These are phyloP conservation scores for Mycena filopes DNA, from an alignment of 768 basidiomycete genomes.

Conservation along the genomic window DNA sequence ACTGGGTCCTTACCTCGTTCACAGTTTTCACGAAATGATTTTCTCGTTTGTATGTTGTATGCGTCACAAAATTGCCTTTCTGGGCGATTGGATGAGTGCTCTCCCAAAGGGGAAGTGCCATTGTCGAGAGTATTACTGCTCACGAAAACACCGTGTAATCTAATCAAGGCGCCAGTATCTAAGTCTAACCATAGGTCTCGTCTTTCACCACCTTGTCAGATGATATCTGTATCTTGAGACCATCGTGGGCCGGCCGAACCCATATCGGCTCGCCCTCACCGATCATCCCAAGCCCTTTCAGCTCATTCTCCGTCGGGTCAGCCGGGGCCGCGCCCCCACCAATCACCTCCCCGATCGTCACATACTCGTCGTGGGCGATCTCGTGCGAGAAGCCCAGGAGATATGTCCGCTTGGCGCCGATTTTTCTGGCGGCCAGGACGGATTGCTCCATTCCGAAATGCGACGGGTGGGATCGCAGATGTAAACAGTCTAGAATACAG, in stretches of 20 bases:
- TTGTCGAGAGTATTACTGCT: too few relatives aligned
- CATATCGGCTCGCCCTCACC: conserved; percentile 60
- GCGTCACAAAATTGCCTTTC: not conserved
- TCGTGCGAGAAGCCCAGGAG: conserved; percentile 82
- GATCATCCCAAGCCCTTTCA: conserved; percentile 57
- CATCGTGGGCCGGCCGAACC: conserved; percentile 82
- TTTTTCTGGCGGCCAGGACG: conserved; percentile 61
- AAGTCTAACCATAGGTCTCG: conserved; percentile 55
- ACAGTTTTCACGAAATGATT: conserved; percentile 46
- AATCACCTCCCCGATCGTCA: conserved; percentile 66
- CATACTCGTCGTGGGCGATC: conserved; percentile 82
- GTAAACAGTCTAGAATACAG: conserved; percentile 82
- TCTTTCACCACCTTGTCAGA: conserved; percentile 57
- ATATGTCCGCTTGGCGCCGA: conserved; percentile 74
- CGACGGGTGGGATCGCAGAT: conserved; percentile 73
- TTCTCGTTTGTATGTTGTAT: not conserved
- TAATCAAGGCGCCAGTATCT: too few relatives aligned
- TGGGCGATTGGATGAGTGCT: conserved; percentile 5
- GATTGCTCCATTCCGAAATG: conserved; percentile 82
- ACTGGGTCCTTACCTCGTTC: not conserved
- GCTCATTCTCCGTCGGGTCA: conserved; percentile 47
- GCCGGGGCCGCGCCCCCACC: conserved; percentile 43
- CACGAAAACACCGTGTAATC: not conserved
- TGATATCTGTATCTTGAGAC: conserved; percentile 65
- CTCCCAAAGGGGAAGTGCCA: not conserved